Base-by-base conservation (phyloP, 2,329 filamentous ascomycete genomes). In the Scytalidium lignicola region DNA sequence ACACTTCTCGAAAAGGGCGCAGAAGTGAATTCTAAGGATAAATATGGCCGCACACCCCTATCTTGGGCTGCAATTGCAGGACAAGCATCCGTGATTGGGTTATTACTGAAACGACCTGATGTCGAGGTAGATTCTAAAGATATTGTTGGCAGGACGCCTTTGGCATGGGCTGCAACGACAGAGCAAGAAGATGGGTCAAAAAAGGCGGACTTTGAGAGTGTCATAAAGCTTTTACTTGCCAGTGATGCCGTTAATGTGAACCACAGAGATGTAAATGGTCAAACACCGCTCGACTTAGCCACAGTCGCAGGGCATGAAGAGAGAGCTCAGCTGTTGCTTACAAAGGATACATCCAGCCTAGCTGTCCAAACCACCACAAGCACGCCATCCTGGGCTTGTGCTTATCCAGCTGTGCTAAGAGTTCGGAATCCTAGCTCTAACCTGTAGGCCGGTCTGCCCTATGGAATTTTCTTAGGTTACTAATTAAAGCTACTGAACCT, bases 51-150 rank as follows among this genome's bases (percentile, higher is more conserved):
- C 20, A 67, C 59, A 8, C 56, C 62, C 29, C 53, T 70, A 19
- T 65, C 61, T 41, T 69, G 60, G 62, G 66, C 67, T 29, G 60
- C 64, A 17, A 62, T 55, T 23, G 67, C 68, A 46, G 64, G 66
- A 0, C 66, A 68, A 50, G 54, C 49, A 15, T 28, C 47, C 2
- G 53, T 63, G 19, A 55, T 65, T 2, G 47, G 51, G 23, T 12
- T 54, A 17, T 19, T 56, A 37, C 21, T 51, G 10, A 20, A 44
- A n/a, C 18, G 39, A 8, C 23, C 41, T 18, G 51, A 45, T 1
- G 51, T 54, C 23, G 48, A 55, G 2, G 26, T 50, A 13, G 21
- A 46, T 1, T 50, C 39, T 12, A 45, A 39, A 44, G 44, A 51
- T 26, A 44, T 48, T 29, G 13, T 12, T 13, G 46, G 51, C 13